Percentiles rank a stretch among this genome's conserved stretches.
Conservation (phyloP, 1,284 basidiomycete genomes). For the Neotropicomus parvogracilis region DNA sequence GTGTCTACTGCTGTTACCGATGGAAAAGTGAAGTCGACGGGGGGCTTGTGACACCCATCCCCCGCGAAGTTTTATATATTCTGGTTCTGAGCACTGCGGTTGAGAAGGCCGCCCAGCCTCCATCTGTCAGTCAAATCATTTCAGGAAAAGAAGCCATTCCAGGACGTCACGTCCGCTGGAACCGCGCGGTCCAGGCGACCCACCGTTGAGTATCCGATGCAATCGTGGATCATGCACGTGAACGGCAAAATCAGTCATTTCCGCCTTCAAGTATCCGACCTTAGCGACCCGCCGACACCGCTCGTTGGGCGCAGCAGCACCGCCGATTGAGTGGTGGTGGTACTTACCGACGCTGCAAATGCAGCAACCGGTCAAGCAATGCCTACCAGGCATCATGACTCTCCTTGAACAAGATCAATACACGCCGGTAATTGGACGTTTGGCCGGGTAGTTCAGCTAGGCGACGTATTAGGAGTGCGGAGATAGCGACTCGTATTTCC, state of each 20-base stretch:
- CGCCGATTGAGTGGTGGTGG: no score
- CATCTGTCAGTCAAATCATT: neutral
- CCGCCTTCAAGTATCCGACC: constrained; percentile 1
- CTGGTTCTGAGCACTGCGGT: neutral
- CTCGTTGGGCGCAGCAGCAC: neutral
- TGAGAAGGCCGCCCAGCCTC: neutral
- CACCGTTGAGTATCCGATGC: constrained; percentile 14
- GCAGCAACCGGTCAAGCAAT: no score
- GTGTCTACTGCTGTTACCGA: neutral
- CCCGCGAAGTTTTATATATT: constrained; percentile 9
- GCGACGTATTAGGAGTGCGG: neutral
- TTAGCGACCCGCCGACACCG: constrained; percentile 1
- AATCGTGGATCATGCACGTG: constrained; percentile 15
- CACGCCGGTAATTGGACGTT: no score
- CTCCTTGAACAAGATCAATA: no score
- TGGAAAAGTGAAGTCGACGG: neutral
- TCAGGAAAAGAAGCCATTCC: constrained; percentile 4
- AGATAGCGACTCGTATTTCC: neutral
- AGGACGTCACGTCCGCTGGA: constrained; percentile 24
- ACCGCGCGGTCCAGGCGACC: constrained; percentile 18
- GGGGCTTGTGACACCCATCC: no score
- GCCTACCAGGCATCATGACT: no score
- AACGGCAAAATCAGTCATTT: neutral
- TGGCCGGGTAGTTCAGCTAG: no score
- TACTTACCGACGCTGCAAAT: no score